Conservation (phyloP, 306 rosid species). For the Boehmeria nivea region DNA sequence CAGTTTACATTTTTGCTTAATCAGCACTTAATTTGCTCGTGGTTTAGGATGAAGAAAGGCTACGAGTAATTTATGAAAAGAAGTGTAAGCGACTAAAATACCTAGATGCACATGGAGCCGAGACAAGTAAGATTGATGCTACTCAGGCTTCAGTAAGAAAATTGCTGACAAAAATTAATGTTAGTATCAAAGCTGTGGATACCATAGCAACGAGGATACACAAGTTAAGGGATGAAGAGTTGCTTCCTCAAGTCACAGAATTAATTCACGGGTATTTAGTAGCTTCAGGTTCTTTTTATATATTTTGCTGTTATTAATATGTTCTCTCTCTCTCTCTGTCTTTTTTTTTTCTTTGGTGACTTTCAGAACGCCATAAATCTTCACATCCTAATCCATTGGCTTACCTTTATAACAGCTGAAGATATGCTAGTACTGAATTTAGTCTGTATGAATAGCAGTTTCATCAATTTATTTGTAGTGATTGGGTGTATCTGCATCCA, state of each 20-base stretch:
- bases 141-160: constrained; percentile 64
- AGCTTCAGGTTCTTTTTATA: constrained; percentile 2
- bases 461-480: constrained; percentile 10
- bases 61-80: constrained; percentile 71
- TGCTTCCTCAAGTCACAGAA: constrained; percentile 82
- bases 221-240: constrained; percentile 81
- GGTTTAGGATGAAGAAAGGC: constrained; percentile 82
- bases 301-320: too few relatives aligned
- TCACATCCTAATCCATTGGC: too few relatives aligned
- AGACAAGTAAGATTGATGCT: constrained; percentile 78
- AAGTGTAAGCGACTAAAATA: constrained; percentile 68
- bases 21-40: constrained; percentile 14
- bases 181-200: constrained; percentile 75
- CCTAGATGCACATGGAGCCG: constrained; percentile 85
- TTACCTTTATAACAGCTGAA: too few relatives aligned
- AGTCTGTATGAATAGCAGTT: too few relatives aligned
- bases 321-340: too few relatives aligned
- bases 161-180: constrained; percentile 69
- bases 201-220: constrained; percentile 71
- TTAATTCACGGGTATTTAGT: constrained; percentile 80
- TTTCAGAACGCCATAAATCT: too few relatives aligned
- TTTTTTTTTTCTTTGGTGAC: too few relatives aligned
- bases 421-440: too few relatives aligned
- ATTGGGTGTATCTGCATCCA: too few relatives aligned
- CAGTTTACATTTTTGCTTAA: constrained; percentile 12